These are phyloP conservation scores for Batrachochytrium dendrobatidis DNA, from an alignment of 371 early-diverging fungal species.

Conservation along the genomic window DNA sequence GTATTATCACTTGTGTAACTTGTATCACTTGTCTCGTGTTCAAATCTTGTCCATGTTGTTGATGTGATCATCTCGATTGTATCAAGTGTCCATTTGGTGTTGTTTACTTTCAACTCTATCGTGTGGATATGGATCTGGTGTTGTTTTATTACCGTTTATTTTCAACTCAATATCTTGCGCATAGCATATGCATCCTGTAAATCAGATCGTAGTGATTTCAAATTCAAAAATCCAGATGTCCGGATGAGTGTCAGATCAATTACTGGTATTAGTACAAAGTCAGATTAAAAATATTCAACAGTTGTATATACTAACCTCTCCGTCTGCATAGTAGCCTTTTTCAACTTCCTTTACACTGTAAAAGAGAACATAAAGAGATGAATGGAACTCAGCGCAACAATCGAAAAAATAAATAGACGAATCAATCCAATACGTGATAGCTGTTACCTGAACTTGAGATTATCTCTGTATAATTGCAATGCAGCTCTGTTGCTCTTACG, in stretches of 20 bases:
- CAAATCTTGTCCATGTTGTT: no score
- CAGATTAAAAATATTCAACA: no score
- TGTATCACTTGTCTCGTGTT: no score
- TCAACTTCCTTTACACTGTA: slow-evolving; percentile 79
- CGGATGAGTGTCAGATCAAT: no score
- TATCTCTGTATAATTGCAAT: slow-evolving; percentile 82
- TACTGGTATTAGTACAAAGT: no score
- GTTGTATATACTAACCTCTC: slow-evolving; percentile 74
- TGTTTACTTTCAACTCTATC: no score
- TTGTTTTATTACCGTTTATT: neutral
- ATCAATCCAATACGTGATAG: neutral
- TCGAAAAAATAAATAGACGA: neutral
- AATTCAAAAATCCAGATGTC: no score
- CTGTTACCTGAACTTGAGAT: slow-evolving; percentile 77
- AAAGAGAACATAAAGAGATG: neutral
- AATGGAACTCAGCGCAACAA: neutral
- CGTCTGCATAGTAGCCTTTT: slow-evolving; percentile 95
- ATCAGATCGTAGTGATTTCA: no score
- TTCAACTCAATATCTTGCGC: slow-evolving; percentile 14
- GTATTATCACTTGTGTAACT: no score
- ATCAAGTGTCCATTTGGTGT: no score
- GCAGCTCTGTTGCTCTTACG: slow-evolving; percentile 92
- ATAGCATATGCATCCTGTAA: slow-evolving; percentile 34
- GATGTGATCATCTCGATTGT: no score
- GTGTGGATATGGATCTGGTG: no score